Evolutionary conservation across 768 basidiomycete species (phyloP).

Genomic region (Xerocomellus intermedius): DNA sequence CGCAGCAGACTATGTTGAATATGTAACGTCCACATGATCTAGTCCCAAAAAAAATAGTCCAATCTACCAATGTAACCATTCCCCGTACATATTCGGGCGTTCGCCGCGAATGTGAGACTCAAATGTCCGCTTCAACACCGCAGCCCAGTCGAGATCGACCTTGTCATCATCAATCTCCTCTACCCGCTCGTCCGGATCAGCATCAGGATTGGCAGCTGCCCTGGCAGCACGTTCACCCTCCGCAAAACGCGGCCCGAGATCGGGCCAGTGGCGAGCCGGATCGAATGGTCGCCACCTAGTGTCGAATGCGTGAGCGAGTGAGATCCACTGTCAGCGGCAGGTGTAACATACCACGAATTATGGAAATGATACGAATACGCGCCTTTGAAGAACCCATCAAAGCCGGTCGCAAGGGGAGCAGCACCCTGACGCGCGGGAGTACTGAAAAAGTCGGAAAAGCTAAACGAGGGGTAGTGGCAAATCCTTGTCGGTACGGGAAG

Average conservation of each 20-base stretch:
- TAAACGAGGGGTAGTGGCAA: constrained; percentile 27
- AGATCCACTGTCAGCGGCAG: not conserved
- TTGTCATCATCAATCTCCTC: constrained; percentile 48
- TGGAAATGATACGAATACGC: constrained; percentile 95
- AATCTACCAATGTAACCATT: constrained; percentile 43
- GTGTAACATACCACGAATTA: constrained; percentile 70
- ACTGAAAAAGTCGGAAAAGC: constrained; percentile 82
- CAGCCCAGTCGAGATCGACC: constrained; percentile 80
- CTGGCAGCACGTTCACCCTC: constrained; percentile 71
- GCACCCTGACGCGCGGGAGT: constrained; percentile 68
- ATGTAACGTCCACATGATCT: no score
- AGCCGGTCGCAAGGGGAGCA: constrained; percentile 79
- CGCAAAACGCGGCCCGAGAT: constrained; percentile 77
- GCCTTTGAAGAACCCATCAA: constrained; percentile 90
- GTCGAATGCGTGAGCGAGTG: not conserved
- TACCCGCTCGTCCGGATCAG: constrained; percentile 26
- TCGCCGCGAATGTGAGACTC: constrained; percentile 87
- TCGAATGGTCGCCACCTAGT: constrained; percentile 94
- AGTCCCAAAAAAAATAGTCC: no score
- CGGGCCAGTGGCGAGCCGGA: constrained; percentile 83
- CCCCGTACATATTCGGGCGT: constrained; percentile 91
- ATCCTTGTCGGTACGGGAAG: not conserved
- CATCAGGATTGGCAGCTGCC: constrained; percentile 20
- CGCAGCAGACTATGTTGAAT: constrained; percentile 19
- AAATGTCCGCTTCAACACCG: constrained; percentile 92